Evolutionary conservation across 176 grass and related monocot genomes (phyloP), one percentile per base, ranked within the genome.

Genomic region (Avena sativa): DNA sequence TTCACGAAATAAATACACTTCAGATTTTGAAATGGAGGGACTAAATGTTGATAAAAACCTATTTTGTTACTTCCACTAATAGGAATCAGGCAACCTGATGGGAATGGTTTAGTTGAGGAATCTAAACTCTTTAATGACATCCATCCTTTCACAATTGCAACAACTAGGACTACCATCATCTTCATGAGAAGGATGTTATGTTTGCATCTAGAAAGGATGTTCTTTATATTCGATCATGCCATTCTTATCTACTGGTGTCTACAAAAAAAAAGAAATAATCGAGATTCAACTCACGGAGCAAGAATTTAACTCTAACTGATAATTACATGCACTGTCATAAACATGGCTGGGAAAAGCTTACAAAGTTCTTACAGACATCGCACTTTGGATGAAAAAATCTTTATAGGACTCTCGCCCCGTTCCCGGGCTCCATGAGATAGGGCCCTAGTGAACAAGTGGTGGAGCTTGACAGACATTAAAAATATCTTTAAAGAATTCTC

Each of bases 91-190:
- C 49, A 51, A 51, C 49, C 12, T 51, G 49, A 51, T 13, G 49
- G 49, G 13, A 12, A 51, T 51, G 49, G 49, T 51, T 8, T 51
- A 8, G 49, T 13, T 51, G 49, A 51, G 49, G 12, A 12, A 90
- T 78, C 34, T 53, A 83, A 71, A 87, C 13, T 40, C 32, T 83
- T 44, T 40, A 84, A 83, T 80, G 36, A 99, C 97, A 92, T 99
- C 92, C 94, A 99, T 92, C 86, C 94, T 77, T 89, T 96, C 97
- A 88, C 97, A 99, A 76, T 94, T 96, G 86, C 97, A 99, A 48
- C 97, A 99, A 74, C 90, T 92, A 62, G 92, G 94, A 88, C 94
- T 99, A 62, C 85, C 87, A 83, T 99, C 97, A 74, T 87, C 56
- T 90, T 96, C 94, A 77, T 99, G 97, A 61, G 85, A 90, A 71